These are phyloP conservation scores for Geum urbanum DNA, from an alignment of 306 rosid genomes.

Conservation along the genomic window DNA sequence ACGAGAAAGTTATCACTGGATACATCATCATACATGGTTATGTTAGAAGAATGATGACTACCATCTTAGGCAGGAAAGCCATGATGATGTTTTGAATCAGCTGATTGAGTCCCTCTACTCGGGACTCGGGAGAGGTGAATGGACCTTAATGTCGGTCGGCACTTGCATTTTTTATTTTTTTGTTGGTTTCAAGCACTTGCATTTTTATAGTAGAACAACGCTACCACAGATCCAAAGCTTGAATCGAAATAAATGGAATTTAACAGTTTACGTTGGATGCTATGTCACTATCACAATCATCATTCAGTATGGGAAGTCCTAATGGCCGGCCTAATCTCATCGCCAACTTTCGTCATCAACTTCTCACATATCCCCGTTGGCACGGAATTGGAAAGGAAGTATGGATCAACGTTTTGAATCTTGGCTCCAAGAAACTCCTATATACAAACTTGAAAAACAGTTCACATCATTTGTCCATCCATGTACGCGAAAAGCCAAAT, in stretches of 20 bases:
- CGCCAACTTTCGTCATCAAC: not conserved
- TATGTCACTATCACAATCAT: not conserved
- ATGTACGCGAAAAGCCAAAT: no score
- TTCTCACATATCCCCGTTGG: not conserved
- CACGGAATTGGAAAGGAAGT: not conserved
- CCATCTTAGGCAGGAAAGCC: not conserved
- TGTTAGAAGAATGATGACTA: not conserved
- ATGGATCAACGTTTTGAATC: not conserved
- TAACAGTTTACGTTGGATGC: not conserved
- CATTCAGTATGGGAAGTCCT: not conserved
- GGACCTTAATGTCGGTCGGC: not conserved
- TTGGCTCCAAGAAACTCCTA: no score
- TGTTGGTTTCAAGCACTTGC: no score
- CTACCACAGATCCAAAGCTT: not conserved
- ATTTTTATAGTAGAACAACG: not conserved
- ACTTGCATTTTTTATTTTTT: not conserved
- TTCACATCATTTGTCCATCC: no score
- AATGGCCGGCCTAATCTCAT: not conserved
- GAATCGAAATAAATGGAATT: not conserved
- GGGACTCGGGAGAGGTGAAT: not conserved
- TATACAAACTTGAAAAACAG: not conserved
- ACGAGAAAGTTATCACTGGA: no score
- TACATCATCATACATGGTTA: no score
- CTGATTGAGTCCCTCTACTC: not conserved
- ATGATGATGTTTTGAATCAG: not conserved